Evolutionary conservation across 345 rosid genomes (phyloP), one percentile per base, ranked within the genome.

Genomic region (Luvunga scandens): DNA sequence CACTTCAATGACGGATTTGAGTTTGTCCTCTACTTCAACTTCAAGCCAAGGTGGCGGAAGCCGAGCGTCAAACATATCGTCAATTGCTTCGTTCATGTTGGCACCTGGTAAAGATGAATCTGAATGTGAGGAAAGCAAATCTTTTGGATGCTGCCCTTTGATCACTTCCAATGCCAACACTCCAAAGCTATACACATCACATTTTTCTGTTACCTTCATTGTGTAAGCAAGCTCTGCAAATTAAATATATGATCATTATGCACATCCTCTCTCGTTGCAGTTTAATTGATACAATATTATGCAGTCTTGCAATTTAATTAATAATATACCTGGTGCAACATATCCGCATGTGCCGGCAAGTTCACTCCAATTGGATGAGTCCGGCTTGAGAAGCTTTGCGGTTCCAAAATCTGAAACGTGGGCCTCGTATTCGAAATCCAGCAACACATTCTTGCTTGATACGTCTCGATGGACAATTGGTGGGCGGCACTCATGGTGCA

Each of bases 281-380:
- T 45, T 45, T 45, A 45, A 45, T 13, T 45, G 16, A 45, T 42
- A 42, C 13, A 45, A 13, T 13, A 45, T 9, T 12, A 13, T 14
- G 50, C 50, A 45, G 50, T 45, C 13, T 12, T 12, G 50, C 18
- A 45, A 13, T 13, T 45, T 45, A 4, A 45, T 45, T 45, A 56
- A 42, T 22, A 3, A 60, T 60, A 60, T 36, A 83, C 88, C 83
- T 48, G 84, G 88, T 9, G 86, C 86, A 55, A 59, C 21, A 60
- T 83, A 79, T 24, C 85, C 85, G 14, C 22, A 73, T 4, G 82
- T 79, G 24, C 78, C 82, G 2, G 73, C 78, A 27, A 79, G n/a
- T 39, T 71, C 67, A 59, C 68, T 79, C 78, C 72, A 79, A n/a
- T 56, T 73, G 25, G 57, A 53, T 18, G 57, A 53, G 57, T 53